Evolutionary conservation across 1,139 yeast genomes (phyloP), one percentile per base, ranked within the genome.

Genomic region (Magnusiomyces suaveolens): DNA sequence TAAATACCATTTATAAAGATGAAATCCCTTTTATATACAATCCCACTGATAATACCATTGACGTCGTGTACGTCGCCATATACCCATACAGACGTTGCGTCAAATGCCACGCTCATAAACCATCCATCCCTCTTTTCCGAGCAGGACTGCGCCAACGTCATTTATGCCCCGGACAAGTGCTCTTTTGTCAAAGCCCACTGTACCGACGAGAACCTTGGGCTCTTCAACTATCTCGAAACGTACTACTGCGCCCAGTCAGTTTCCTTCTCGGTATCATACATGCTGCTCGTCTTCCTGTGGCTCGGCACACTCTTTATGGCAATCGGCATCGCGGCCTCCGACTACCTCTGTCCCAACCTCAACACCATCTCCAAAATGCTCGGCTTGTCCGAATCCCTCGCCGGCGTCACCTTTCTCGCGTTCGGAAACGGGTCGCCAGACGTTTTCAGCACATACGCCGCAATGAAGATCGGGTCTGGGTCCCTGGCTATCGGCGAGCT

Each of bases 401-500:
- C 96, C 2, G 97, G 97, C 0, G 78, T 90, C 62, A 90, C 97
- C 0, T 73, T 90, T 49, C 73, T 92, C 56, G 96, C 98, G 0
- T 75, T 90, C 59, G 97, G 97, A 0, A 92, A 92, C 68, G 92
- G 96, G 10, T 78, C 95, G 0, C 96, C 97, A 0, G 98, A 92
- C 68, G 82, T 92, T 2, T 77, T 89, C 50, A 80, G 94, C 52
- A 88, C 96, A 0, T 87, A 81, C 66, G 83, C 83, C 46, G 96
- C 96, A 3, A 79, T 89, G 80, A 75, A 75, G 44, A 70, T 80
- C 2, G 83, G 80, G 20, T 79, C 86, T 2, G 82, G 85, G 0
- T 77, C 88, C 2, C 71, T 92, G 66, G 97, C 97, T 0, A 71
- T 92, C 3, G 94, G 97, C 1, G 97, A 90, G 67, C 73, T 90